Conservation (phyloP, 1,284 basidiomycete genomes). For the Melampsora occidentalis region DNA sequence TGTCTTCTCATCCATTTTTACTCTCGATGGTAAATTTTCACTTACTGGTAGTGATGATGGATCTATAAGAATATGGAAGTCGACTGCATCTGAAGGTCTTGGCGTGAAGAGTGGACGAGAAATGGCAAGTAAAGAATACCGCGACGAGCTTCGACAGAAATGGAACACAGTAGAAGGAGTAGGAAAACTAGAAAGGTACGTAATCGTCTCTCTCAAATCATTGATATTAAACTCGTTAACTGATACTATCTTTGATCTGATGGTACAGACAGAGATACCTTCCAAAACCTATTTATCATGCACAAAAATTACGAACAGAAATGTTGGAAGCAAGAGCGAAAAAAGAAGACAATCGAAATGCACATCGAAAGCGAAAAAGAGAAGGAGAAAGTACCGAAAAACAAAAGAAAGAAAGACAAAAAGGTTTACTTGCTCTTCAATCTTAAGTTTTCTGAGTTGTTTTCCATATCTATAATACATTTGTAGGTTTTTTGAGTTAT, state of each 20-base stretch:
- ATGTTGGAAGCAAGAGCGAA: slow-evolving; percentile 85
- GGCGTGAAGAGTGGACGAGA: slow-evolving; percentile 89
- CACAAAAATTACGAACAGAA: slow-evolving; percentile 79
- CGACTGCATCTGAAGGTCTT: slow-evolving; percentile 84
- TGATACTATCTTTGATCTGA: neutral
- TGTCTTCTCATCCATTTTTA: slow-evolving; percentile 64
- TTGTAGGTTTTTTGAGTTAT: neutral
- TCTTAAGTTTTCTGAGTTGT: neutral
- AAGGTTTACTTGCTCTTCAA: slow-evolving; percentile 34
- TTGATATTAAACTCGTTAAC: neutral
- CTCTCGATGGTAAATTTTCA: slow-evolving; percentile 87
- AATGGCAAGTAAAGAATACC: slow-evolving; percentile 86
- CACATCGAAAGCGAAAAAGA: slow-evolving; percentile 21
- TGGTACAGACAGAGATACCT: slow-evolving; percentile 67
- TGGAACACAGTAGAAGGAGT: slow-evolving; percentile 85
- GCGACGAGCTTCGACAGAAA: slow-evolving; percentile 78
- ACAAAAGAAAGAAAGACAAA: slow-evolving; percentile 35
- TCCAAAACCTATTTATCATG: slow-evolving; percentile 84
- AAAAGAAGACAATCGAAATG: slow-evolving; percentile 86
- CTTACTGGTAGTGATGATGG: slow-evolving; percentile 94
- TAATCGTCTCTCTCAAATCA: neutral
- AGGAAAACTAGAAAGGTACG: slow-evolving; percentile 69
- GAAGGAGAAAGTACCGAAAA: slow-evolving; percentile 1
- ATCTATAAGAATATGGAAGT: slow-evolving; percentile 95
- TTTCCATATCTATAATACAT: neutral